A percentile compares a stretch with the other conserved stretches of the same genome.
These are phyloP conservation scores for Candida quercuum DNA, from an alignment of 805 yeast species.

Conservation along the genomic window DNA sequence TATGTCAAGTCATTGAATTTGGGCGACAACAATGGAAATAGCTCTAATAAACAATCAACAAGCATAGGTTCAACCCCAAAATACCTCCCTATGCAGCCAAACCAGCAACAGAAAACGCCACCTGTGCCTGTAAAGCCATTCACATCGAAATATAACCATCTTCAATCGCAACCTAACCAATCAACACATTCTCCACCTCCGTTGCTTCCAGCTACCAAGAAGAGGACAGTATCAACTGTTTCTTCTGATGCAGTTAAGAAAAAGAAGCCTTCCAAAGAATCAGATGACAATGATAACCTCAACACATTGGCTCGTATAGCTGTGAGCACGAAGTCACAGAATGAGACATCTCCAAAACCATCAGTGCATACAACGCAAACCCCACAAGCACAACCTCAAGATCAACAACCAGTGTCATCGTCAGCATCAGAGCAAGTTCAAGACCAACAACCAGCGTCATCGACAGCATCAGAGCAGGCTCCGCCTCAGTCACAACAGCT, in stretches of 20 bases:
- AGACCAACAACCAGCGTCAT: no score
- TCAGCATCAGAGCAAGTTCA: slow-evolving; percentile 1
- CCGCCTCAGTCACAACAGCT: neutral
- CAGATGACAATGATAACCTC: slow-evolving; percentile 1
- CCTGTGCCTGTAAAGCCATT: neutral
- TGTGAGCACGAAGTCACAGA: slow-evolving; percentile 3
- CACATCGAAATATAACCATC: slow-evolving; percentile 3
- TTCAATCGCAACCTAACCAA: slow-evolving; percentile 3
- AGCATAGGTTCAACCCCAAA: neutral
- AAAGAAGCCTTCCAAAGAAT: slow-evolving; percentile 1
- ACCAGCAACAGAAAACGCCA: neutral
- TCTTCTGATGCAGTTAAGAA: neutral
- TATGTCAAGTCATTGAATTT: slow-evolving; percentile 20
- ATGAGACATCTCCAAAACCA: neutral
- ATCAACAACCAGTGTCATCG: neutral
- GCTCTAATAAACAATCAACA: neutral
- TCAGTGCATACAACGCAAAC: neutral
- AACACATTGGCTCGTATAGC: slow-evolving; percentile 12
- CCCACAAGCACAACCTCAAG: neutral
- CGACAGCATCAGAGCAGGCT: neutral
- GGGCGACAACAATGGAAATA: slow-evolving; percentile 1
- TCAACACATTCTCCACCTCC: slow-evolving; percentile 2
- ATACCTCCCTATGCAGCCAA: slow-evolving; percentile 6
- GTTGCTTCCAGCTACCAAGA: neutral
- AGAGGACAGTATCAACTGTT: neutral